Percentiles rank a stretch among this genome's conserved stretches.
Evolutionary conservation across 2,329 filamentous ascomycete species (phyloP).

Genomic region (Phialophora verrucosa): DNA sequence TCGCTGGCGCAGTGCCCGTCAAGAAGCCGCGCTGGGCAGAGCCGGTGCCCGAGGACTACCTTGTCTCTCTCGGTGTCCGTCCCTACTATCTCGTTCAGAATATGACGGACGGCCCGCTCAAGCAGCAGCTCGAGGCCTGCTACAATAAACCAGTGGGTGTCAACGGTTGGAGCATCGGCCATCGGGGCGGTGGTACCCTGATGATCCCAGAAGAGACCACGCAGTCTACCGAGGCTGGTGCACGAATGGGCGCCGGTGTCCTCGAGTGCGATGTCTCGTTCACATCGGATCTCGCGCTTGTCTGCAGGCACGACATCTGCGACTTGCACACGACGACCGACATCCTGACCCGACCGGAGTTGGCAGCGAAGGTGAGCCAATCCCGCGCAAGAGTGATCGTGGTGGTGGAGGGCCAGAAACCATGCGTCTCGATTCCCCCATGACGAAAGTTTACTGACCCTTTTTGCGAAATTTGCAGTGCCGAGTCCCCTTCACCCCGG

Average conservation of each 20-base stretch:
- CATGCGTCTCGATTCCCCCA: neutral
- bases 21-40: conserved; percentile 18
- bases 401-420: neutral
- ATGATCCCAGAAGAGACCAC: conserved; percentile 67
- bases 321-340: conserved; percentile 73
- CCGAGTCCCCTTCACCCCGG: conserved; percentile 65
- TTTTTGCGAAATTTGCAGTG: conserved; percentile 47
- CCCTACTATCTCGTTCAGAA: conserved; percentile 69
- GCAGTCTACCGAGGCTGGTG: conserved; percentile 65
- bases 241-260: conserved; percentile 70
- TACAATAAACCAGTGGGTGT: conserved; percentile 60
- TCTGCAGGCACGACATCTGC: conserved; percentile 71
- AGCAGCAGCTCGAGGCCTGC: conserved; percentile 65
- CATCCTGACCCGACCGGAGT: conserved; percentile 65
- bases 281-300: conserved; percentile 68
- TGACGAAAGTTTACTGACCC: neutral
- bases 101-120: conserved; percentile 66
- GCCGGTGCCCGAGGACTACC: conserved; percentile 31
- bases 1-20: conserved; percentile 25
- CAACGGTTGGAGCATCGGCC: conserved; percentile 63
- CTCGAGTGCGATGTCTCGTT: conserved; percentile 73
- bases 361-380: conserved; percentile 59
- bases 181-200: conserved; percentile 63
- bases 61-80: conserved; percentile 66
- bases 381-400: neutral